These are phyloP conservation scores for Saccharomycopsis microspora DNA, from an alignment of 805 yeast species.

Conservation along the genomic window DNA sequence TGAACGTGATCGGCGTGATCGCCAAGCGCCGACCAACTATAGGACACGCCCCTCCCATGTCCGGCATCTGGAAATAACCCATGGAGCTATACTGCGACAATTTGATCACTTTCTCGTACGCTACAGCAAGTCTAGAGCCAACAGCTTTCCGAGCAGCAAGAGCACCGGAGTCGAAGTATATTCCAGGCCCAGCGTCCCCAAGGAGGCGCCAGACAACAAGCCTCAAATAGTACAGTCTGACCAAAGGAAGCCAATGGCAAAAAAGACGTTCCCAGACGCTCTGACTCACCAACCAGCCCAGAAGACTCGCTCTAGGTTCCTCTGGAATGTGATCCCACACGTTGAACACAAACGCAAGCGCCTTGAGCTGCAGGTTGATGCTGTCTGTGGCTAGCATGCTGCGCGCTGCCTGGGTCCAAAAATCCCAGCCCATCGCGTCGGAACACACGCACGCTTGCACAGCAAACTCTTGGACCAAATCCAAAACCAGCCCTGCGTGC, in stretches of 20 bases:
- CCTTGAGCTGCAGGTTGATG: slow-evolving; percentile 49
- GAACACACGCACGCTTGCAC: slow-evolving; percentile 17
- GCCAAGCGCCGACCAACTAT: slow-evolving; percentile 11
- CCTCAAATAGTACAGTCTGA: slow-evolving; percentile 57
- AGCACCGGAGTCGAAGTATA: slow-evolving; percentile 1
- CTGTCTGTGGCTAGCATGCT: slow-evolving; percentile 55
- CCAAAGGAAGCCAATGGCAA: slow-evolving; percentile 72
- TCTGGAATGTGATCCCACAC: slow-evolving; percentile 61
- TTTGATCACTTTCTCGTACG: slow-evolving; percentile 14
- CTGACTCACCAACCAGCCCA: slow-evolving; percentile 42
- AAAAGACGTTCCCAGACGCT: slow-evolving; percentile 45
- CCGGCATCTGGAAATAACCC: slow-evolving; percentile 16
- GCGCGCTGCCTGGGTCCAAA: slow-evolving; percentile 56
- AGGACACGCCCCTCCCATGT: slow-evolving; percentile 16
- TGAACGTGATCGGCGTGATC: slow-evolving; percentile 13
- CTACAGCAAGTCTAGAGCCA: slow-evolving; percentile 15
- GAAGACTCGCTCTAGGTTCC: slow-evolving; percentile 26
- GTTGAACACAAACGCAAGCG: slow-evolving; percentile 57
- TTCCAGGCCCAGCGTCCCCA: slow-evolving; percentile 1
- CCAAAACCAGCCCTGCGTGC: slow-evolving; percentile 29
- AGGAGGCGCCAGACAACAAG: slow-evolving; percentile 55
- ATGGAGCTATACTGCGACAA: slow-evolving; percentile 15
- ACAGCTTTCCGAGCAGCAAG: slow-evolving; percentile 5
- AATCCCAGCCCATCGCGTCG: slow-evolving; percentile 49
- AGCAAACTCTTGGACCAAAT: slow-evolving; percentile 27